A percentile compares a stretch with the other conserved stretches of the same genome.
Conservation (phyloP, 352 stramenopile genomes). For the Phytophthora ohioensis region DNA sequence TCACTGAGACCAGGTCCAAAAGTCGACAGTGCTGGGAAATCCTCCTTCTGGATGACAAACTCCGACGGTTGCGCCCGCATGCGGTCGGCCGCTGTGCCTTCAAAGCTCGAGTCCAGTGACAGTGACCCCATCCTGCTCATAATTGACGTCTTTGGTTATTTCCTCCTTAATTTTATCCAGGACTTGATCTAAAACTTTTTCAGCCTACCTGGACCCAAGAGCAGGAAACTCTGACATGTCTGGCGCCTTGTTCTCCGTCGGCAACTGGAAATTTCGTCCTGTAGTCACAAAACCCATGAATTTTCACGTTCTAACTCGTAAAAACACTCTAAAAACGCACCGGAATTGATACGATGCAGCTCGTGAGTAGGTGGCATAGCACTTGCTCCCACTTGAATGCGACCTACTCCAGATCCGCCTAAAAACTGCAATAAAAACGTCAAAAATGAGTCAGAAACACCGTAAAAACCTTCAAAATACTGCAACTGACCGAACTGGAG, state of each 20-base stretch:
- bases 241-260: conserved; percentile 71
- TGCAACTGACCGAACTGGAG: conserved; percentile 51
- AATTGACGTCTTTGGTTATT: conserved; percentile 9
- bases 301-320: conserved; percentile 15
- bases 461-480: conserved; percentile 1
- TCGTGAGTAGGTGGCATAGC: conserved; percentile 53
- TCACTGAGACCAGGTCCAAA: conserved; percentile 61
- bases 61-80: conserved; percentile 67
- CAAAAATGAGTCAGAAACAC: conserved; percentile 12
- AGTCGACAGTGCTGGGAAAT: conserved; percentile 85
- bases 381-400: conserved; percentile 38
- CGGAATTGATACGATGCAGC: conserved; percentile 71
- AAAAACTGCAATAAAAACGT: conserved; percentile 56
- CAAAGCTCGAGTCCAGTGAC: conserved; percentile 61
- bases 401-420: conserved; percentile 44
- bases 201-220: conserved; percentile 60
- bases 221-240: conserved; percentile 90
- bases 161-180: neutral
- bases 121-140: conserved; percentile 64
- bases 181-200: neutral
- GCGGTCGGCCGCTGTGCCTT: conserved; percentile 39
- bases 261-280: conserved; percentile 65
- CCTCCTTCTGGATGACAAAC: conserved; percentile 90
- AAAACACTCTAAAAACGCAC: conserved; percentile 22
- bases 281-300: conserved; percentile 28